Evolutionary conservation across 305 asterid species (phyloP).

Genomic region (Stenogyne calaminthoides): DNA sequence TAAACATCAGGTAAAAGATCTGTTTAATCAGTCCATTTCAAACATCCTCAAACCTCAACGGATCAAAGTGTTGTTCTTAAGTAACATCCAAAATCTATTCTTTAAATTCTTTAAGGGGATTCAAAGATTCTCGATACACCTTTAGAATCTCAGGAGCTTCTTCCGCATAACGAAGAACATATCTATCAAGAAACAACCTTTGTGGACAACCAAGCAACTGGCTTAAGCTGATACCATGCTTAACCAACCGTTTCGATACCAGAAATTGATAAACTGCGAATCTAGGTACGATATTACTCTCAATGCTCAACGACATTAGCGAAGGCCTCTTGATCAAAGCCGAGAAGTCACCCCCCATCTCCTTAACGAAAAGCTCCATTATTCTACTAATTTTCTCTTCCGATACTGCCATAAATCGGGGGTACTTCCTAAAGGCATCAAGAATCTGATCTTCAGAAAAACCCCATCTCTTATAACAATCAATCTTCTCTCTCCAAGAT

Average conservation of each 20-base stretch:
- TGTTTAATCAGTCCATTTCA: neutral
- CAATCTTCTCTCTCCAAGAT: slow-evolving; percentile 7
- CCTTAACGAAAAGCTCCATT: neutral
- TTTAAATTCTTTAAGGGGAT: neutral
- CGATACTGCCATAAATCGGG: slow-evolving; percentile 15
- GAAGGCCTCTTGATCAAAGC: neutral
- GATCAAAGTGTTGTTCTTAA: neutral
- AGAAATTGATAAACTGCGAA: slow-evolving; percentile 15
- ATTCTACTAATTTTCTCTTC: neutral
- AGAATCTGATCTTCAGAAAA: slow-evolving; percentile 13
- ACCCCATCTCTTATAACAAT: slow-evolving; percentile 5
- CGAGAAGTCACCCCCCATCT: neutral
- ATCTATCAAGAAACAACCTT: neutral
- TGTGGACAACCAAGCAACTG: neutral
- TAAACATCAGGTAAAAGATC: neutral
- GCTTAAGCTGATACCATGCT: neutral
- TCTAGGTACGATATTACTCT: slow-evolving; percentile 14
- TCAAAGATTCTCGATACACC: slow-evolving; percentile 6
- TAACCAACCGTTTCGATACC: neutral
- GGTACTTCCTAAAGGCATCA: slow-evolving; percentile 8
- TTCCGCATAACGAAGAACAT: neutral
- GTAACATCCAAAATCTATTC: neutral
- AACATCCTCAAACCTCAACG: neutral
- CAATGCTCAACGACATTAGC: slow-evolving; percentile 9
- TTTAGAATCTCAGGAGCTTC: slow-evolving; percentile 6